Base-by-base conservation (phyloP, 2,329 filamentous ascomycete genomes). In the Aspergillus neoniger region DNA sequence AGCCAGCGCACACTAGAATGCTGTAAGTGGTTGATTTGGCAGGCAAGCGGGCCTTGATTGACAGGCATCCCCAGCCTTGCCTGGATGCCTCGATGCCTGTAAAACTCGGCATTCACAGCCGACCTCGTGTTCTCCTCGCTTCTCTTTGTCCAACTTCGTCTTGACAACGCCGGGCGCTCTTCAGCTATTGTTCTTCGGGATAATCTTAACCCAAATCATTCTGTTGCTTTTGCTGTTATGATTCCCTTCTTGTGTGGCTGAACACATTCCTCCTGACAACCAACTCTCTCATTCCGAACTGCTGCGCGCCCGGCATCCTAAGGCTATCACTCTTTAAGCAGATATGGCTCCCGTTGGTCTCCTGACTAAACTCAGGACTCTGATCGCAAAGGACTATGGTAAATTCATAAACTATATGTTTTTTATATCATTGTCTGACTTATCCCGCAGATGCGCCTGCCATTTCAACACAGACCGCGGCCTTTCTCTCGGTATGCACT, bases 401-500 rank as follows among this genome's bases (percentile, higher is more conserved):
- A 65, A 50, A 65, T 65, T 47, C 5, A 39, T 19, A 53, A 41
- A 10, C 36, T 44, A 41, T 36, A 32, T 17, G 28, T n/a, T 19
- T 38, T 38, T 25, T 48, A 30, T 23, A n/a, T 10, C 44, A 28
- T 21, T 39, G 21, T 59, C 60, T 68, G 51, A 68, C 51, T 21
- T 44, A 30, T 30, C 21, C 7, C 51, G 52, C 55, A 78, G 76
- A 74, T 64, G 69, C 76, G 55, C 76, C 76, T 25, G 69, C 72
- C 58, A 70, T 79, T 58, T 76, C 76, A 58, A 66, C 70, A 56
- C 64, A 70, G 25, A 72, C 73, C 23, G 74, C 77, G 55, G 70
- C 73, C 57, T 55, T 76, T 38, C 68, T 78, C 44, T 80, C 77
- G 63, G 77, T 80, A 74, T 60, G 75, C 67, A 54, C 55, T 49